Percentiles rank a stretch among this genome's conserved stretches.
phyloP scores from a whole-genome alignment of 345 rosid genomes.

The Moringa oleifera region DNA sequence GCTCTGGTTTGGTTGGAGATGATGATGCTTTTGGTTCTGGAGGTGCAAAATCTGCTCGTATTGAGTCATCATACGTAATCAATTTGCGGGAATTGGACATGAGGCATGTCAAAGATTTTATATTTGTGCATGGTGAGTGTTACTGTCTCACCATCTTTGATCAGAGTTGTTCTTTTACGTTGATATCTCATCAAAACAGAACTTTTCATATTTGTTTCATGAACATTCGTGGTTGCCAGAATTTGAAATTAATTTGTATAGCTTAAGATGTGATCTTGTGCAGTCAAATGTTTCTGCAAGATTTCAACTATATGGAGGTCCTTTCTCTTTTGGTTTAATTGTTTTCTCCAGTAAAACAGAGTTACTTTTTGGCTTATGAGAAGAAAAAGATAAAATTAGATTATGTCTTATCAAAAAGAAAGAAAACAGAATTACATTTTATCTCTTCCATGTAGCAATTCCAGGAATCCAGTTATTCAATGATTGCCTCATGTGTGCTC shows the following conservation, averaged over 20 bases:
- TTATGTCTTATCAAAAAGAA: no score
- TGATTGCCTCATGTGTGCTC: no score
- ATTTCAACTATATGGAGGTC: no score
- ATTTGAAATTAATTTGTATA: background rate
- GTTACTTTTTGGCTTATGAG: no score
- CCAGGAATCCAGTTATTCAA: background rate
- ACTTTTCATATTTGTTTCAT: background rate
- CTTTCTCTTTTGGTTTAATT: no score
- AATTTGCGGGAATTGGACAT: constrained; percentile 79
- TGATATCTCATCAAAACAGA: background rate
- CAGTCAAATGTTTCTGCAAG: no score
- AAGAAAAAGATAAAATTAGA: no score
- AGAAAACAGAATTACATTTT: no score
- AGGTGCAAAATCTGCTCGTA: constrained; percentile 57
- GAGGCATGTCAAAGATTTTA: constrained; percentile 91
- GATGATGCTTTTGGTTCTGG: constrained; percentile 69
- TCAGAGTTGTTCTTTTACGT: background rate
- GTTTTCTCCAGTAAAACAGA: no score
- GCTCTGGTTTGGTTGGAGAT: constrained; percentile 85
- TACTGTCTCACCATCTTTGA: constrained; percentile 4
- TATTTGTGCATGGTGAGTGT: constrained; percentile 83
- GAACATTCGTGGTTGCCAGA: background rate
- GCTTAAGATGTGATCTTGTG: background rate
- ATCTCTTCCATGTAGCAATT: no score
- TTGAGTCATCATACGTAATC: constrained; percentile 84